A percentile compares a stretch with the other conserved stretches of the same genome.
Conservation (phyloP, 106 monocot species). For the Acorus calamus region DNA sequence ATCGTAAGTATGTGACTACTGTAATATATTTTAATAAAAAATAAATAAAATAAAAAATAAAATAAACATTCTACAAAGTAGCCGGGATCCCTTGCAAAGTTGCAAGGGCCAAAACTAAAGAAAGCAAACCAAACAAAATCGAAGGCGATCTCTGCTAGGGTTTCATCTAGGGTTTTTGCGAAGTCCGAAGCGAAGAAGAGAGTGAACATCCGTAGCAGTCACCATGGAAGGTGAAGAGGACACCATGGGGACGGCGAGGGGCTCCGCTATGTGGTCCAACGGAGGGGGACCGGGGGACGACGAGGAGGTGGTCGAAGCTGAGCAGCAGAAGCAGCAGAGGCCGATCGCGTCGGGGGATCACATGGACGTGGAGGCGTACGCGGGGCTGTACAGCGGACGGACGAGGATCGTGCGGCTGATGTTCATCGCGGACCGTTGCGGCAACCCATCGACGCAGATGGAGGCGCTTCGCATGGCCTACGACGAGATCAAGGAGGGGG, state of each 20-base stretch:
- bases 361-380: constrained; percentile 91
- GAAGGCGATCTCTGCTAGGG: constrained; percentile 1
- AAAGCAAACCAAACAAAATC: no score
- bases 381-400: constrained; percentile 68
- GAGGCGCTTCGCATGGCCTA: constrained; percentile 89
- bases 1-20: no score
- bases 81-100: no score
- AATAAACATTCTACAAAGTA: no score
- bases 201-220: background rate
- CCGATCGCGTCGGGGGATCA: constrained; percentile 35
- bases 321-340: constrained; percentile 23
- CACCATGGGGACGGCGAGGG: constrained; percentile 11
- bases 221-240: constrained; percentile 72
- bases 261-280: constrained; percentile 20
- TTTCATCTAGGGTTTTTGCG: background rate
- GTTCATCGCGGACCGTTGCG: constrained; percentile 81
- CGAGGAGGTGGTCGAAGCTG: constrained; percentile 2
- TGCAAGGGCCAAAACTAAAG: no score
- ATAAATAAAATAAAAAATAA: no score
- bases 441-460: constrained; percentile 45
- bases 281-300: constrained; percentile 17
- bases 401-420: constrained; percentile 61
- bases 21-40: no score
- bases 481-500: constrained; percentile 88
- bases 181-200: background rate